Evolutionary conservation across 2,329 filamentous ascomycete species (phyloP).

Genomic region (Ciborinia camelliae): DNA sequence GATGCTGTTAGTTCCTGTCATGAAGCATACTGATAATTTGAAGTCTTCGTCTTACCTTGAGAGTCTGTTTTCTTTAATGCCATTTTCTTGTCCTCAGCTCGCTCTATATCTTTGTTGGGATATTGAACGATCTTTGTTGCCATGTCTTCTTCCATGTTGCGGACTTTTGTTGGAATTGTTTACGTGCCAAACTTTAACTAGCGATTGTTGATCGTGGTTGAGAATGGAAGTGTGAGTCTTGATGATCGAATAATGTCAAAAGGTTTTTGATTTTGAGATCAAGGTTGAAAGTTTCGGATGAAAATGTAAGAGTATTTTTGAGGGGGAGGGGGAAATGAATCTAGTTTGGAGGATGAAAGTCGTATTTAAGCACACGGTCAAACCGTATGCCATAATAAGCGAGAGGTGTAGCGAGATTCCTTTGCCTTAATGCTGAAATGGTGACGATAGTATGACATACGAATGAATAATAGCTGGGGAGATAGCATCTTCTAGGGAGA

Average conservation of each 20-base stretch:
- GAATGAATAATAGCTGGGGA: too few species aligned
- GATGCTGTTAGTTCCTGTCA: not conserved
- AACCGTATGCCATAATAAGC: not conserved
- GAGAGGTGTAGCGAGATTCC: not conserved
- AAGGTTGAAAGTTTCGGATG: not conserved
- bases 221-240: too few species aligned
- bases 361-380: not conserved
- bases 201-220: not conserved
- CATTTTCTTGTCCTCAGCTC: accelerated
- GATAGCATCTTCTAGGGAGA: too few species aligned
- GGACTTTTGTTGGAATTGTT: not conserved
- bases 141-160: not conserved
- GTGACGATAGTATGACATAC: too few species aligned
- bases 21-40: not conserved
- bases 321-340: too few species aligned
- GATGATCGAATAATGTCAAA: not conserved
- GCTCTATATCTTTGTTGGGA: too few species aligned
- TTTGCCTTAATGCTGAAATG: too few species aligned
- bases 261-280: not conserved
- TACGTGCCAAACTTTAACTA: too few species aligned
- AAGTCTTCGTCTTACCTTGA: not conserved
- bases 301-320: accelerated
- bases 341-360: not conserved
- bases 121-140: not conserved
- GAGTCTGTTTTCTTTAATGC: too few species aligned